A percentile compares a stretch with the other conserved stretches of the same genome.
Conservation (phyloP, 225 moss, liverwort and hornwort species). For the Polytrichum commune region DNA sequence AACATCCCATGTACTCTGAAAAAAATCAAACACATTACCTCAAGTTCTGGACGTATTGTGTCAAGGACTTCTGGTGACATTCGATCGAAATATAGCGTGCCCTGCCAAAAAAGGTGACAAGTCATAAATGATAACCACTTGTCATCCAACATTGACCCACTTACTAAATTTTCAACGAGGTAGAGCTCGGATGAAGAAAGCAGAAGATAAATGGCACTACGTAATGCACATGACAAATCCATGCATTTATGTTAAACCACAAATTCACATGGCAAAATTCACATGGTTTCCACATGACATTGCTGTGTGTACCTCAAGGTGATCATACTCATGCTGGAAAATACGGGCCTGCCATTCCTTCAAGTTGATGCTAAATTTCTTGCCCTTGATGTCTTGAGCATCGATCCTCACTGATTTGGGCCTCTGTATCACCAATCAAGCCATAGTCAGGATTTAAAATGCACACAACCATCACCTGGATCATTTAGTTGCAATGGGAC, state of each 20-base stretch:
- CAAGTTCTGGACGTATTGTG: slow-evolving; percentile 63
- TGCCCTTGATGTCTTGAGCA: slow-evolving; percentile 86
- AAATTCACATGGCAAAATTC: too few species aligned
- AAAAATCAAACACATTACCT: slow-evolving; percentile 30
- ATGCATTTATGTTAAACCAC: too few species aligned
- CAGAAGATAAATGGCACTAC: too few species aligned
- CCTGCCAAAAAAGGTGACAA: slow-evolving; percentile 29
- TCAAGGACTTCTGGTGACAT: slow-evolving; percentile 71
- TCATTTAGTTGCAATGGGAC: neutral
- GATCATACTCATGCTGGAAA: slow-evolving; percentile 95
- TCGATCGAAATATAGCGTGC: slow-evolving; percentile 75
- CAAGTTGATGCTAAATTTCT: slow-evolving; percentile 78
- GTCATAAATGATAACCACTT: neutral
- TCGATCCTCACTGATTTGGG: slow-evolving; percentile 77
- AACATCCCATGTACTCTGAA: neutral
- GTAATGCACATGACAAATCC: too few species aligned
- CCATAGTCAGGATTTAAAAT: neutral
- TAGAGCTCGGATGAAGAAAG: too few species aligned
- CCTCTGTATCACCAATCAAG: slow-evolving; percentile 33
- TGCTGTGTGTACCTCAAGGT: slow-evolving; percentile 67
- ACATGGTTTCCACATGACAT: too few species aligned
- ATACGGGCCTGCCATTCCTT: slow-evolving; percentile 91
- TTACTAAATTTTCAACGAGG: too few species aligned
- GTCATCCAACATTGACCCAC: neutral
- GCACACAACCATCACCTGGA: neutral